Evolutionary conservation across 2,329 filamentous ascomycete species (phyloP).

Genomic region (Calonectria henricotiae): DNA sequence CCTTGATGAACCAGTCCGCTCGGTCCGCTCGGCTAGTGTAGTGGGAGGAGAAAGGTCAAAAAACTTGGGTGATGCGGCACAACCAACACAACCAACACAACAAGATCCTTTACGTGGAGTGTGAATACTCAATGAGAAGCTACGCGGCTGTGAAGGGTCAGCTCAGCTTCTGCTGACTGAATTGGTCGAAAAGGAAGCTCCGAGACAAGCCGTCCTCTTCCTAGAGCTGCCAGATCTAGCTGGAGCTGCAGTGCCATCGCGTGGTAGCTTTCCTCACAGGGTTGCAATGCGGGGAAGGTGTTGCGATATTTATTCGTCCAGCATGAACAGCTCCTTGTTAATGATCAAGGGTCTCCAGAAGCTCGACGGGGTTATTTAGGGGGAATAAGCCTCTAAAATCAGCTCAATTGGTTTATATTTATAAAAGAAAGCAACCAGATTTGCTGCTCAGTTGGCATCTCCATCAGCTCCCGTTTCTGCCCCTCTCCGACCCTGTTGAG

Average conservation of each 20-base stretch:
- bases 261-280: constrained; percentile 11
- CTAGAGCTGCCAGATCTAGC: constrained; percentile 10
- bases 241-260: constrained; percentile 19
- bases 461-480: neutral
- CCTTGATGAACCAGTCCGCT: constrained; percentile 17
- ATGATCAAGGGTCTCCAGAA: neutral
- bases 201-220: neutral
- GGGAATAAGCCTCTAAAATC: too few species aligned
- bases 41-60: neutral
- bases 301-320: constrained; percentile 18
- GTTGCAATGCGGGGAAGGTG: constrained; percentile 23
- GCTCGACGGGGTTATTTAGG: neutral
- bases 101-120: neutral
- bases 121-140: too few species aligned
- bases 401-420: neutral
- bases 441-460: neutral
- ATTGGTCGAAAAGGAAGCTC: neutral
- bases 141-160: neutral
- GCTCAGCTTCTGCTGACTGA: neutral
- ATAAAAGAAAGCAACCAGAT: neutral
- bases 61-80: neutral
- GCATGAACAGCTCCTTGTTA: neutral
- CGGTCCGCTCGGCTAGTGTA: constrained; percentile 26
- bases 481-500: constrained; percentile 8
- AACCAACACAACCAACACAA: neutral